Base-by-base conservation (phyloP, 352 stramenopile species). In the Phytophthora pseudosyringae region DNA sequence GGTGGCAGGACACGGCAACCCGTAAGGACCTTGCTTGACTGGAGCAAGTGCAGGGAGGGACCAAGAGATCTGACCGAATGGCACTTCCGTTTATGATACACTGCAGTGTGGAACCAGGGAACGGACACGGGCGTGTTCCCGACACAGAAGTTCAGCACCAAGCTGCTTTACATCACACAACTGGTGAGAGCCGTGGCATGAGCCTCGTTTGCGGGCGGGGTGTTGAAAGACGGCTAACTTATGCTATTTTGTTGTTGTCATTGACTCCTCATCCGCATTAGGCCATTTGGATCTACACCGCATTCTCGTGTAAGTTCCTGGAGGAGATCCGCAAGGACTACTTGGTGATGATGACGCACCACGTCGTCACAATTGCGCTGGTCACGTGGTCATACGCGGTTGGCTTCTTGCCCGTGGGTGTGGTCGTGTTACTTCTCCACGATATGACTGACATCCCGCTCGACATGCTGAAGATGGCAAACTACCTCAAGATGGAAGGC, bases 331-430 rank as follows among this genome's bases (percentile, higher is more conserved):
- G 86, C 48, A 95, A 95, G 71, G 89, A 97, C 54, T 95, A 95
- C 71, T 64, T 95, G 44, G 87, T 95, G 25, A 97, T 97, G 88
- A 96, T 97, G 88, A 87, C 87, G 3, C 88, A 96, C 71, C 88
- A 96, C 64, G 80, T 94, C 28, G 83, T 95, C 36, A 97, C 89
- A 3, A 94, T 96, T 46, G 81, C 85, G 31, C 76, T 97, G 18
- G 83, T 97, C 28, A 91, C 80, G 18, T 94, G 86, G 84, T 94
- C 83, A 41, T 95, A 92, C 69, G 74, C 75, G 1, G 68, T 94
- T 29, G 84, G 88, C n/a, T 95, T 90, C 54, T 61, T 94, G 16
- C 84, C 86, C 10, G 83, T 97, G 1, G 89, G 89, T 38, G 81
- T 96, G 21, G 75, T 97, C 16, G 87, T 97, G 57, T 55, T 97